These are phyloP conservation scores for Athelia sp. DNA, from an alignment of 1,284 basidiomycete genomes.

Conservation along the genomic window DNA sequence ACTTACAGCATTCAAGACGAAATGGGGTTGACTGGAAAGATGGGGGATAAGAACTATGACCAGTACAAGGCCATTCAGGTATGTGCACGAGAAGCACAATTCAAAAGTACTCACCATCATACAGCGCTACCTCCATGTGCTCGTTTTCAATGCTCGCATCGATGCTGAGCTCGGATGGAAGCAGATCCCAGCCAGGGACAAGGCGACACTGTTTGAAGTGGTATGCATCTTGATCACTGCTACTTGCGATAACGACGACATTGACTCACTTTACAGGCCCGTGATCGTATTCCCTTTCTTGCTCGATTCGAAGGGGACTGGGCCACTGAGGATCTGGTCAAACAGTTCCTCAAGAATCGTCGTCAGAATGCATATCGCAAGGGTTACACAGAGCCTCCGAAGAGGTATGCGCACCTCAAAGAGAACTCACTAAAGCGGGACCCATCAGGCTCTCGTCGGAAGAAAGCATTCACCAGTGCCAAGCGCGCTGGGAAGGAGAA, in stretches of 20 bases:
- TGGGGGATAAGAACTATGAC: too few relatives aligned
- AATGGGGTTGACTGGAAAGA: too few relatives aligned
- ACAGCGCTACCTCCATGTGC: constrained; percentile 8
- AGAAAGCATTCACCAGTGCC: too few relatives aligned
- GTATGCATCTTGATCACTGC: constrained; percentile 9
- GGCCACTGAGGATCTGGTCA: constrained; percentile 15
- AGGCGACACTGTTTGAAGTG: constrained; percentile 10
- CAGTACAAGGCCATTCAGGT: too few relatives aligned
- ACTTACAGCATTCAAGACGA: too few relatives aligned
- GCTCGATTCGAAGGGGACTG: constrained; percentile 13
- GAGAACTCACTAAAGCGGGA: constrained; percentile 8
- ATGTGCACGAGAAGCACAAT: too few relatives aligned
- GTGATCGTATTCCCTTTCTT: constrained; percentile 10
- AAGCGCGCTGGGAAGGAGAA: too few relatives aligned
- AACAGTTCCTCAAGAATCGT: constrained; percentile 12
- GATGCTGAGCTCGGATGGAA: constrained; percentile 7
- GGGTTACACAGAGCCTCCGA: background rate
- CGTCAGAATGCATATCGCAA: constrained; percentile 5
- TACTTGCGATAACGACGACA: background rate
- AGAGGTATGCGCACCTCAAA: constrained; percentile 6
- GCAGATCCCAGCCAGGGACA: constrained; percentile 3
- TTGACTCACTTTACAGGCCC: constrained; percentile 5
- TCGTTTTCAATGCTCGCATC: constrained; percentile 5
- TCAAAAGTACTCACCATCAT: too few relatives aligned
- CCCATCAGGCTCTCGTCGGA: too few relatives aligned